Base-by-base conservation (phyloP, 352 stramenopile genomes). In the Thraustotheca clavata region DNA sequence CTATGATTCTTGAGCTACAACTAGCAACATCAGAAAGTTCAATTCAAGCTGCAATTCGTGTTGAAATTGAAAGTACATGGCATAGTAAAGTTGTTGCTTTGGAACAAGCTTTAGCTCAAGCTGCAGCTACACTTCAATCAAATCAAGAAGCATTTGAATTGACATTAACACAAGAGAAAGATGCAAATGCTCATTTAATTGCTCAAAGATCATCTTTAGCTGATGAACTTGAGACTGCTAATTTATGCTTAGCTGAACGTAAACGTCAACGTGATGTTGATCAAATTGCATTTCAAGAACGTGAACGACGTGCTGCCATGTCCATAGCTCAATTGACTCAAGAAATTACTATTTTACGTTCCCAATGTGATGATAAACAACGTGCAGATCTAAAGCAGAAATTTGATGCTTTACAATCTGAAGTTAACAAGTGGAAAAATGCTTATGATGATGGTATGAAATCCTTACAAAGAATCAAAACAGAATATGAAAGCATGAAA, bases 201-300 rank as follows among this genome's bases (percentile, higher is more conserved):
- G 66, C 68, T 1, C 76, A 84, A 55, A 69, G 63, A 18, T 69
- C 73, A 22, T 67, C 72, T 4, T 66, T 89, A 8, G 59, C 68
- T 0, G 67, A 77, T 22, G 81, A 91, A 50, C 72, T 91, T 16
- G 75, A 84, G 20, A 77, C 81, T 0, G 83, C 83, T 1, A 91
- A 91, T 43, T 29, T 91, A 27, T 91, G 83, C 35, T 60, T 91
- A 3, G 69, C 76, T 4, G 83, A 91, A 59, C 68, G 83, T 4
- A 89, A 89, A 55, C 74, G 71, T 34, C 83, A 89, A 47, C 76
- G 76, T 22, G 76, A 87, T 9, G 65, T 71, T 8, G 77, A 80
- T 22, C 34, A 62, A 1, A 20, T 20, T 2, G 69, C 70, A 8
- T 80, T 74, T 35, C 41, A 62, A 22, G 35, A 67, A 1, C 63